Percentiles rank a stretch among this genome's conserved stretches.
Evolutionary conservation across 768 basidiomycete genomes (phyloP).

Genomic region (Infundibulicybe gibba): DNA sequence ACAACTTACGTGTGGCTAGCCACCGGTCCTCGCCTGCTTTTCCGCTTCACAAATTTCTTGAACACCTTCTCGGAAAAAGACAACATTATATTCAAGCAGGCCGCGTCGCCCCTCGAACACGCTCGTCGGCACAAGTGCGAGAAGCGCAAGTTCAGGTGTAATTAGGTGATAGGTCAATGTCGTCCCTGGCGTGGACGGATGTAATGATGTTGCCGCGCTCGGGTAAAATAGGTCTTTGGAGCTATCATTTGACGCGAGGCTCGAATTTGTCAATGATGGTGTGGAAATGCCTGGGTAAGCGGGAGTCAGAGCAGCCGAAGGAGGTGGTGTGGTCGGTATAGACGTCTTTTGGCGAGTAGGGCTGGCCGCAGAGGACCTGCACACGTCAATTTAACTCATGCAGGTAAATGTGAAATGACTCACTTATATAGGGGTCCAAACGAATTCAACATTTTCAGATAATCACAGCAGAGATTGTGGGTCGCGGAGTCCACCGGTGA

Average conservation of each 20-base stretch:
- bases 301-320: constrained; percentile 19
- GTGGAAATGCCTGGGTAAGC: constrained; percentile 14
- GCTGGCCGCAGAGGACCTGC: constrained; percentile 27
- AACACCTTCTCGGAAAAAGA: constrained; percentile 80
- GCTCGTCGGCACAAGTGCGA: constrained; percentile 70
- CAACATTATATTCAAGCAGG: constrained; percentile 83
- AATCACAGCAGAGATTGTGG: constrained; percentile 88
- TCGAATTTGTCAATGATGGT: constrained; percentile 7
- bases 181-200: constrained; percentile 57
- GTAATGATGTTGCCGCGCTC: constrained; percentile 60
- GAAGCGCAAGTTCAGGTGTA: constrained; percentile 64
- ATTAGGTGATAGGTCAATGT: constrained; percentile 86
- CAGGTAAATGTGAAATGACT: constrained; percentile 7
- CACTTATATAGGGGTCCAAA: constrained; percentile 88
- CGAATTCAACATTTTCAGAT: constrained; percentile 80
- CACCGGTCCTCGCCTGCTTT: constrained; percentile 45
- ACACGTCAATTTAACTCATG: constrained; percentile 2
- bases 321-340: constrained; percentile 18
- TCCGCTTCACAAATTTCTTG: constrained; percentile 81
- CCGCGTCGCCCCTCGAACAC: constrained; percentile 73
- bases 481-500: constrained; percentile 88
- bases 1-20: constrained; percentile 10
- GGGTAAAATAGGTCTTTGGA: constrained; percentile 59
- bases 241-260: constrained; percentile 9
- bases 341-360: constrained; percentile 20